Conservation (phyloP, 2,329 filamentous ascomycete genomes). For the Elsinoe australis region DNA sequence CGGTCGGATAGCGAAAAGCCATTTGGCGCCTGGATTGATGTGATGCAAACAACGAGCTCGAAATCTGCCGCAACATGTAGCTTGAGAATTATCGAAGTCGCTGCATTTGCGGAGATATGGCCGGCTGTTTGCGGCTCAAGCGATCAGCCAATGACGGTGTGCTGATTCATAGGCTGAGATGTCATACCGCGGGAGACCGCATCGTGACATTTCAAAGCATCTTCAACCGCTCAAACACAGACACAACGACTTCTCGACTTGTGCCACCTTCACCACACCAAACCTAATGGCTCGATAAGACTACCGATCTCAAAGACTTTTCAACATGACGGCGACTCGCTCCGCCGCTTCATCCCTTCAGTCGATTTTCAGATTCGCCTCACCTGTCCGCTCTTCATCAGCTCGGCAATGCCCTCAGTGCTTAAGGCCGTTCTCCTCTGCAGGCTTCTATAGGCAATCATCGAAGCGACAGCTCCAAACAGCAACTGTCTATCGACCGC, state of each 20-base stretch:
- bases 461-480: constrained; percentile 57
- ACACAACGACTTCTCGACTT: neutral
- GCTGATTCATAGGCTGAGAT: constrained; percentile 6
- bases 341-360: constrained; percentile 26
- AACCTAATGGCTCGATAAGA: too few relatives aligned
- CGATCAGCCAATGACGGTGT: neutral
- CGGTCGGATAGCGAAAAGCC: neutral
- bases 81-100: neutral
- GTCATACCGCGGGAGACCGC: constrained; percentile 13
- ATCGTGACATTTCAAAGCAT: constrained; percentile 15
- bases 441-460: constrained; percentile 36
- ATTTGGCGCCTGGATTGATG: neutral
- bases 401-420: constrained; percentile 37
- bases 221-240: neutral
- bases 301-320: too few relatives aligned
- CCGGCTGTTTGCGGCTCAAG: neutral
- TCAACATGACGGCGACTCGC: constrained; percentile 27
- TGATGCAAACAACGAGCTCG: too few relatives aligned
- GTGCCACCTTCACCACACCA: neutral
- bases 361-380: constrained; percentile 32
- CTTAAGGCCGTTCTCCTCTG: constrained; percentile 40
- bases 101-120: neutral
- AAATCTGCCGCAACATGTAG: neutral
- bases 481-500: constrained; percentile 56
- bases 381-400: constrained; percentile 23